Base-by-base conservation (phyloP, 306 rosid genomes). In the Canavalia ensiformis region DNA sequence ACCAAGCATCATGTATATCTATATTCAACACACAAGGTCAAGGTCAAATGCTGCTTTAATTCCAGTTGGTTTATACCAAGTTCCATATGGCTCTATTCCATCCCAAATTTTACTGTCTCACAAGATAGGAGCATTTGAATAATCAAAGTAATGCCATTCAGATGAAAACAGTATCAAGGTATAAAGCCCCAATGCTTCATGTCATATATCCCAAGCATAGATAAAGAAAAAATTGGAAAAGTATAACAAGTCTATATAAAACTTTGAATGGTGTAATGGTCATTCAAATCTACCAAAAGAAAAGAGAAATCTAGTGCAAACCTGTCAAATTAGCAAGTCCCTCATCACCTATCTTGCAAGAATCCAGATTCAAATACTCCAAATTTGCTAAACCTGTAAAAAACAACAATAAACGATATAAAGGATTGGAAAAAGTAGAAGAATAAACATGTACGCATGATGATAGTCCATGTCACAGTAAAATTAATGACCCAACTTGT, bases 361-460 rank as follows among this genome's bases (percentile, higher is more conserved):
- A 93, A 88, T 95, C 99, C 87, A 95, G 84, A 84, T 95, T 95
- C 92, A 93, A 91, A 82, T 94, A 89, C 84, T 95, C 99, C 89
- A 95, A 78, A 82, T 85, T 90, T 63, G 84, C 86, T 84, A 93
- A 81, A 77, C 91, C 99, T 95, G 86, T 13, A 73, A 80, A 69
- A 62, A 52, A 70, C 71, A 75, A 86, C 37, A 47, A 84, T 52
- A 12, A 55, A 65, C 55, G 29, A 74, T 56, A 49, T 55, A 29
- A n/a, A 60, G 42, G 66, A 60, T 37, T 37, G 33, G 65, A 60
- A 62, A 85, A 62, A 9, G n/a, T 58, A 78, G 57, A 77, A 68
- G 34, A 51, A 60, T 8, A 50, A 13, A 83, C 64, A 37, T 37
- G 41, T 37, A 50, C 25, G 64, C 55, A 44, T 57, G 75, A 75